phyloP scores from a whole-genome alignment of 306 rosid species.

The Ormosia emarginata region DNA sequence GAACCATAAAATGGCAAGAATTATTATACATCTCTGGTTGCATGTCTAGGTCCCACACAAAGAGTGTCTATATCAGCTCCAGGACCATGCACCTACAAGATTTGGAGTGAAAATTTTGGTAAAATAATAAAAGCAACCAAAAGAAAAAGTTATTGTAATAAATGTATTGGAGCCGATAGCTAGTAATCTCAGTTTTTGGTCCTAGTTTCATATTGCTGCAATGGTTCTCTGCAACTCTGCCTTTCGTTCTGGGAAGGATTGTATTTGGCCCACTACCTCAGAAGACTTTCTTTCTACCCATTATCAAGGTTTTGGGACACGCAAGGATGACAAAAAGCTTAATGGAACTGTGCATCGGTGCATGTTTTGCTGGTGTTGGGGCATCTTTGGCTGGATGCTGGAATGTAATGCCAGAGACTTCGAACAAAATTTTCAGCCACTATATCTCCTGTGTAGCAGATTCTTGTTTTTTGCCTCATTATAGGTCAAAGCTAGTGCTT shows the following conservation, averaged over 20 bases:
- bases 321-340: not conserved
- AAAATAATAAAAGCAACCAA: not conserved
- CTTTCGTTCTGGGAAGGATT: not conserved
- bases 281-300: not conserved
- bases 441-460: not conserved
- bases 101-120: not conserved
- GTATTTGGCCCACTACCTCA: not conserved
- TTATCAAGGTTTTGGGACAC: not conserved
- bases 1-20: slow-evolving; percentile 14
- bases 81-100: slow-evolving; percentile 89
- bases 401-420: not conserved
- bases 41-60: slow-evolving; percentile 97
- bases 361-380: not conserved
- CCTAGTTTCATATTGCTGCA: slow-evolving; percentile 8
- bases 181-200: not conserved
- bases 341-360: not conserved
- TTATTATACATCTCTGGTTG: slow-evolving; percentile 76
- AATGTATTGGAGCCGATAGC: not conserved
- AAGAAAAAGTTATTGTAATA: not conserved
- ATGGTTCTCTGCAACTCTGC: not conserved
- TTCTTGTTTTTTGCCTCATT: not conserved
- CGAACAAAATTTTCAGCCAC: not conserved
- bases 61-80: slow-evolving; percentile 97
- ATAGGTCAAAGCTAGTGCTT: not conserved
- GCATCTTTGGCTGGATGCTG: not conserved